phyloP scores from a whole-genome alignment of 1,139 yeast species.

The Yamadazyma dushanensis region DNA sequence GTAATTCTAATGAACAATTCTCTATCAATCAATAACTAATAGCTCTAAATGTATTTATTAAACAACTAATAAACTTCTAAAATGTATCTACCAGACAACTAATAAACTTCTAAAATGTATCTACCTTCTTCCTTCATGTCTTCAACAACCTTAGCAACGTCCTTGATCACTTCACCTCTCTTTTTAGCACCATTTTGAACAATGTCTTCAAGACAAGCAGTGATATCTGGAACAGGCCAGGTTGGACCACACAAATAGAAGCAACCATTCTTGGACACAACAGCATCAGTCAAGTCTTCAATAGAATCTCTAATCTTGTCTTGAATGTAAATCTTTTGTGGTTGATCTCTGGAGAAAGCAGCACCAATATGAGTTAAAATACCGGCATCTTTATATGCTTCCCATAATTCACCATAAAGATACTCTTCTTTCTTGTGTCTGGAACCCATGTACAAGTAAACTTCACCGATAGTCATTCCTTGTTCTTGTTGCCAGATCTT shows the following conservation, averaged over 20 bases:
- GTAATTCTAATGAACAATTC: too few relatives aligned
- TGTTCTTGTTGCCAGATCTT: conserved; percentile 90
- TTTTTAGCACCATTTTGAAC: conserved; percentile 67
- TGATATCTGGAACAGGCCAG: conserved; percentile 98
- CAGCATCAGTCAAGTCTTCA: conserved; percentile 72
- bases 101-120: conserved; percentile 91
- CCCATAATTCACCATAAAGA: conserved; percentile 96
- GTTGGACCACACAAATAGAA: conserved; percentile 99
- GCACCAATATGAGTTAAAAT: conserved; percentile 94
- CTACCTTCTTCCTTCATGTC: conserved; percentile 92
- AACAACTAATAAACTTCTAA: conserved; percentile 77
- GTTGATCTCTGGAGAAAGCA: conserved; percentile 97
- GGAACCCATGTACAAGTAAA: conserved; percentile 87
- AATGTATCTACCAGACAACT: too few relatives aligned
- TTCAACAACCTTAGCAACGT: conserved; percentile 79
- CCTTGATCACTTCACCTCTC: conserved; percentile 63
- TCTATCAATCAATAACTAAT: too few relatives aligned
- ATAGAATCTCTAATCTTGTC: conserved; percentile 84
- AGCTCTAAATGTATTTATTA: background rate
- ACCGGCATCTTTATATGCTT: conserved; percentile 91
- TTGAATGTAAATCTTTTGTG: conserved; percentile 91
- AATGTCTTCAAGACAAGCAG: conserved; percentile 86
- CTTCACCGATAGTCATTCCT: conserved; percentile 87
- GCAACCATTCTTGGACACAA: conserved; percentile 76
- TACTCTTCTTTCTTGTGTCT: conserved; percentile 96